Percentiles rank a stretch among this genome's conserved stretches.
These are phyloP conservation scores for Trametes meyenii DNA, from an alignment of 768 basidiomycete species.

Conservation along the genomic window DNA sequence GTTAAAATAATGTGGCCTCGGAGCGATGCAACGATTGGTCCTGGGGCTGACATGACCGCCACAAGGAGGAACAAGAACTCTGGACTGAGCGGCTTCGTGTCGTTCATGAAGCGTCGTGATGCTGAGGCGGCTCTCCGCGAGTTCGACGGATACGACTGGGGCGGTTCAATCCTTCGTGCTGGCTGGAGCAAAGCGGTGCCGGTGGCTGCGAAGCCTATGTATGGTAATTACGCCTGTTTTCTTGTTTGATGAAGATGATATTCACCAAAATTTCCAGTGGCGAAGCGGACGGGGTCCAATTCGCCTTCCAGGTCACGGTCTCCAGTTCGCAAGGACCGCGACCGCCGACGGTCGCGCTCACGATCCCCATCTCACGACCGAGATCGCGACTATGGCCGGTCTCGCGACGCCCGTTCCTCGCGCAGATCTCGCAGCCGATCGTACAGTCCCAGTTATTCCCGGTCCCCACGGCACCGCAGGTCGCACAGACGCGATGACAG, in stretches of 20 bases:
- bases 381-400: conserved; percentile 35
- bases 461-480: conserved; percentile 36
- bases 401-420: conserved; percentile 38
- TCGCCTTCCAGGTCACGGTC: conserved; percentile 41
- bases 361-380: conserved; percentile 48
- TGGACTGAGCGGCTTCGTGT: conserved; percentile 94
- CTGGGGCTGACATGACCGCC: conserved; percentile 76
- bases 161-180: conserved; percentile 81
- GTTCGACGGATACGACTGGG: conserved; percentile 95
- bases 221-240: conserved; percentile 54
- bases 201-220: conserved; percentile 75
- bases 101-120: conserved; percentile 91
- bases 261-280: conserved; percentile 4
- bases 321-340: conserved; percentile 35
- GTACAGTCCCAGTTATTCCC: conserved; percentile 35
- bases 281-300: conserved; percentile 22
- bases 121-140: conserved; percentile 89
- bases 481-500: conserved; percentile 45
- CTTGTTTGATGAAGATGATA: background rate
- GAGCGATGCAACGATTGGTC: conserved; percentile 65
- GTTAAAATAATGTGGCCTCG: conserved; percentile 99
- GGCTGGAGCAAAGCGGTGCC: conserved; percentile 99
- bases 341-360: conserved; percentile 45
- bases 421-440: conserved; percentile 41
- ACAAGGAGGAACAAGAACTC: conserved; percentile 70